These are phyloP conservation scores for Hibiscus tridactylites DNA, from an alignment of 345 rosid species.

Conservation along the genomic window DNA sequence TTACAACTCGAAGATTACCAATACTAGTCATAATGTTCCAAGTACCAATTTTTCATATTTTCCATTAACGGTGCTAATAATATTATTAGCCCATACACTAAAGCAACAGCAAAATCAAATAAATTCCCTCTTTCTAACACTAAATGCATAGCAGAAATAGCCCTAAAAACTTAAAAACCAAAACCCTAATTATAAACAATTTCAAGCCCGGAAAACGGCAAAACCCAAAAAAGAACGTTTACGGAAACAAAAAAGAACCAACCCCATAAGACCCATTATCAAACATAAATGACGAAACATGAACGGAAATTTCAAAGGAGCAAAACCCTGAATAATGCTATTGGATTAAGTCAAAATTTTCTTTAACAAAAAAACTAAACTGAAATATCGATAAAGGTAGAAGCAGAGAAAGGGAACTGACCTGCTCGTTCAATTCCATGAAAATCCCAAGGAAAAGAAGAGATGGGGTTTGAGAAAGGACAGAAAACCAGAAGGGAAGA, in stretches of 20 bases:
- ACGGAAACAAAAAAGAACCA: background rate
- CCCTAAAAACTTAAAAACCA: background rate
- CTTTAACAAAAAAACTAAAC: background rate
- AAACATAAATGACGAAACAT: background rate
- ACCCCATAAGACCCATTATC: background rate
- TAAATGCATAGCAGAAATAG: background rate
- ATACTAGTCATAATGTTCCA: background rate
- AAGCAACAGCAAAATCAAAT: background rate
- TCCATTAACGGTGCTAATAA: background rate
- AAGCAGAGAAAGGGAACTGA: too few relatives aligned
- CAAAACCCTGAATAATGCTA: background rate
- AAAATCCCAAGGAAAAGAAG: too few relatives aligned
- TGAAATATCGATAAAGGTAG: background rate
- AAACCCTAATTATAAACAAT: background rate
- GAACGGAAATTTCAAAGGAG: background rate
- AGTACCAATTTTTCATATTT: background rate
- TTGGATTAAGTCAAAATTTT: background rate
- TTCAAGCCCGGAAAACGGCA: background rate
- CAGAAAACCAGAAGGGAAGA: too few relatives aligned
- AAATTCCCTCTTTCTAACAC: background rate
- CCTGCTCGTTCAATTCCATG: too few relatives aligned
- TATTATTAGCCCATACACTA: background rate
- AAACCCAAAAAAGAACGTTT: too few relatives aligned
- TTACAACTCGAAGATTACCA: background rate
- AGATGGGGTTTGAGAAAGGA: too few relatives aligned